phyloP scores from a whole-genome alignment of 768 basidiomycete genomes.

The Trametes cinnabarina region DNA sequence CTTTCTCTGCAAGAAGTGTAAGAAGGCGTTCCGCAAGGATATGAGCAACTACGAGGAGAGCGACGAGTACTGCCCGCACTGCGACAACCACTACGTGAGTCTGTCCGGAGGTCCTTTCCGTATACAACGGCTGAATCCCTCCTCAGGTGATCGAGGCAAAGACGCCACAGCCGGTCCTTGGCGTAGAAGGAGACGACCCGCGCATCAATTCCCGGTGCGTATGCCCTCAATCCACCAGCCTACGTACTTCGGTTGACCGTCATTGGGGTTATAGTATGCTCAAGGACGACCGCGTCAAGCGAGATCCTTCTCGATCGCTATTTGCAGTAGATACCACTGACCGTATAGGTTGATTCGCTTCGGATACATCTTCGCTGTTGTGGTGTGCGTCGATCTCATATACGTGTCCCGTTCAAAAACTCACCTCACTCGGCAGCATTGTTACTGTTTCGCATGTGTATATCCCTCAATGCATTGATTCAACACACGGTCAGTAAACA shows the following conservation, averaged over 20 bases:
- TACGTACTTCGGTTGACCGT: background rate
- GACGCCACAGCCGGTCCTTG: slow-evolving; percentile 79
- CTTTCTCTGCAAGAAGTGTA: slow-evolving; percentile 86
- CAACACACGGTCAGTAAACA: no score
- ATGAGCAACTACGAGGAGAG: slow-evolving; percentile 91
- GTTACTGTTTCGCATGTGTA: no score
- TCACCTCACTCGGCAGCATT: no score
- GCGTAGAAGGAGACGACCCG: slow-evolving; percentile 90
- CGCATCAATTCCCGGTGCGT: slow-evolving; percentile 81
- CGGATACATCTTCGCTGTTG: background rate
- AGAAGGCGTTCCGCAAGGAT: slow-evolving; percentile 96
- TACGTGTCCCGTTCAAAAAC: no score
- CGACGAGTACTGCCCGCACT: slow-evolving; percentile 97
- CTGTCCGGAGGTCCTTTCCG: background rate
- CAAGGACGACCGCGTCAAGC: slow-evolving; percentile 79
- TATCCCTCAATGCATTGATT: no score
- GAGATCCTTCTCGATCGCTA: slow-evolving; percentile 47
- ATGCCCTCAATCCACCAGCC: background rate
- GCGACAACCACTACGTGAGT: slow-evolving; percentile 96
- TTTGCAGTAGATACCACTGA: slow-evolving; percentile 49
- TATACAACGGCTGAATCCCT: background rate
- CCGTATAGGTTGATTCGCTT: slow-evolving; percentile 33
- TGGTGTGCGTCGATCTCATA: background rate
- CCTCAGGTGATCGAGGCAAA: slow-evolving; percentile 90
- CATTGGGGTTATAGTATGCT: slow-evolving; percentile 80